A percentile compares a stretch with the other conserved stretches of the same genome.
These are phyloP conservation scores for Gastrolobium villosum DNA, from an alignment of 306 rosid genomes.

Conservation along the genomic window DNA sequence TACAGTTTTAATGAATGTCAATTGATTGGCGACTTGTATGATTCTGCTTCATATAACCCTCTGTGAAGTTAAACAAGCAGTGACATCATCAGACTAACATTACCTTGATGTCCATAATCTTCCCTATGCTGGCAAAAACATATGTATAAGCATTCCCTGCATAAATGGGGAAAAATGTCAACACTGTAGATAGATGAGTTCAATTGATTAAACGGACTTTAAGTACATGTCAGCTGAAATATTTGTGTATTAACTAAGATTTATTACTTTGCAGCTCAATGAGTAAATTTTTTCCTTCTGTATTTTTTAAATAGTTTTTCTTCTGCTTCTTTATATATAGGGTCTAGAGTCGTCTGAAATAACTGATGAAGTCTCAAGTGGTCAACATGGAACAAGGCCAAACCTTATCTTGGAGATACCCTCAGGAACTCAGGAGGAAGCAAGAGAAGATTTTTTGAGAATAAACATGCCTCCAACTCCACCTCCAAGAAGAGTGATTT, in stretches of 20 bases:
- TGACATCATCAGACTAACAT: conserved; percentile 31
- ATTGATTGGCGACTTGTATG: conserved; percentile 30
- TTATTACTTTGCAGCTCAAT: conserved; percentile 13
- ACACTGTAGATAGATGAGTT: neutral
- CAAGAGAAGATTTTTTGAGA: conserved; percentile 62
- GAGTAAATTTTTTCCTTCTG: neutral
- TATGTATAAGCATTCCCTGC: neutral
- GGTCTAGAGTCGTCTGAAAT: conserved; percentile 63
- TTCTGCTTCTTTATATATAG: conserved; percentile 49
- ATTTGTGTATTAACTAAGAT: conserved; percentile 37
- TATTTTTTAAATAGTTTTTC: neutral
- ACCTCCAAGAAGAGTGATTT: conserved; percentile 69
- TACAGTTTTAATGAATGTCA: conserved; percentile 25
- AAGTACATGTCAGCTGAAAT: conserved; percentile 27
- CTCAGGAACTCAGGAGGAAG: conserved; percentile 52
- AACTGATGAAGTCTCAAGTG: conserved; percentile 61
- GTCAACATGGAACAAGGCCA: conserved; percentile 54
- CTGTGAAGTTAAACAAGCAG: conserved; percentile 1
- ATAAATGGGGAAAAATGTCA: neutral
- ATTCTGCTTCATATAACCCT: conserved; percentile 12
- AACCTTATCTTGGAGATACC: conserved; percentile 60
- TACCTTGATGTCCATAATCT: conserved; percentile 17
- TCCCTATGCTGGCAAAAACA: neutral
- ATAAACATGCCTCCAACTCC: conserved; percentile 70
- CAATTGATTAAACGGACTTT: neutral